Conservation (phyloP, 768 basidiomycete genomes). For the Lentinula boryana region DNA sequence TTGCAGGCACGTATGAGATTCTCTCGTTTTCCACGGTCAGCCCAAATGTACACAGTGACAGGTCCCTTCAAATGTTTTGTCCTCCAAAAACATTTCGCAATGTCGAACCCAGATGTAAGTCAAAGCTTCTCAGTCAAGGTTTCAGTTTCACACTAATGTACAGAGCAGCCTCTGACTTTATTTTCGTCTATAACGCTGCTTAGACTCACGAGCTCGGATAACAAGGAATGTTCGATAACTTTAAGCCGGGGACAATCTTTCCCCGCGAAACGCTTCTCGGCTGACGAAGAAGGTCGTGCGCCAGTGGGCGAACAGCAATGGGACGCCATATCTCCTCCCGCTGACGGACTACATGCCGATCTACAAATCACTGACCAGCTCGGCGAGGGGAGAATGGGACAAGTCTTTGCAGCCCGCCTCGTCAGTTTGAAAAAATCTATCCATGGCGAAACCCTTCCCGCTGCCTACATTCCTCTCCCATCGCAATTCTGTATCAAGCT, state of each 20-base stretch:
- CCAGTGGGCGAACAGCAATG: slow-evolving; percentile 25
- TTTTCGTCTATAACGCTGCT: background rate
- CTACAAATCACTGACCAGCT: background rate
- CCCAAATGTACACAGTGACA: too few relatives aligned
- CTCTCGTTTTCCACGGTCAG: too few relatives aligned
- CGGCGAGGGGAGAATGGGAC: background rate
- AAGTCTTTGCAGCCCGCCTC: background rate
- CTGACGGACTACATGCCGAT: background rate
- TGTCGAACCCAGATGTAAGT: too few relatives aligned
- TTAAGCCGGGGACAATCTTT: background rate
- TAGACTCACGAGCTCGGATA: background rate
- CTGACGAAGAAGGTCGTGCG: background rate
- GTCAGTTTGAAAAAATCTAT: background rate
- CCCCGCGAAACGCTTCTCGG: background rate
- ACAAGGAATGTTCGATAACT: background rate
- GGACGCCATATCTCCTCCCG: background rate
- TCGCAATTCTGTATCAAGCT: too few relatives aligned
- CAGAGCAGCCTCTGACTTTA: too few relatives aligned
- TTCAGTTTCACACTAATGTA: too few relatives aligned
- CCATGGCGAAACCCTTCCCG: too few relatives aligned
- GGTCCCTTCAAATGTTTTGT: too few relatives aligned
- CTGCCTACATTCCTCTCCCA: too few relatives aligned
- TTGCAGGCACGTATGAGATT: too few relatives aligned
- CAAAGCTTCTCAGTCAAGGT: too few relatives aligned
- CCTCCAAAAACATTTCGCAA: too few relatives aligned